These are phyloP conservation scores for Diplosphaera chodatii DNA, from an alignment of 139 green algal genomes.

Conservation along the genomic window DNA sequence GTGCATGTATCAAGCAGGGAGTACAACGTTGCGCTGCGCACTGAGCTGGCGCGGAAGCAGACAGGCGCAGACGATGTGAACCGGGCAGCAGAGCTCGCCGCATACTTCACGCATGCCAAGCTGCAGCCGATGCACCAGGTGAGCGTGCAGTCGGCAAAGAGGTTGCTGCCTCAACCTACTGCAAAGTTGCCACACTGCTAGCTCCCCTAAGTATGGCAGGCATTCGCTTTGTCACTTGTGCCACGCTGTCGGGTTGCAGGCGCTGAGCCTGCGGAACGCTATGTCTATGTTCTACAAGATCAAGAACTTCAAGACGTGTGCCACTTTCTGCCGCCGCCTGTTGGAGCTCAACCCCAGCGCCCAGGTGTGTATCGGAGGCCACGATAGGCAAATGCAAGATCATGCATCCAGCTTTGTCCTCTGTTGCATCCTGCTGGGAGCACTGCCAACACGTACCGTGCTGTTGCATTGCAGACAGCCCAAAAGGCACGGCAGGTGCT, in stretches of 20 bases:
- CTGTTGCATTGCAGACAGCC: constrained; percentile 43
- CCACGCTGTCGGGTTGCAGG: too few species aligned
- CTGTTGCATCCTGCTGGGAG: too few species aligned
- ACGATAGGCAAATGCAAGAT: too few species aligned
- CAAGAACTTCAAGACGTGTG: constrained; percentile 84
- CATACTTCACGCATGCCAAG: constrained; percentile 98
- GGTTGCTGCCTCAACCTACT: too few species aligned
- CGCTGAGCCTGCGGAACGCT: constrained; percentile 78
- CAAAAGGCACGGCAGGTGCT: constrained; percentile 84
- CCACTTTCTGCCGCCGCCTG: constrained; percentile 86
- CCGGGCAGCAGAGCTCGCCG: constrained; percentile 86
- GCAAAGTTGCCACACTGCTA: too few species aligned
- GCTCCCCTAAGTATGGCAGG: too few species aligned
- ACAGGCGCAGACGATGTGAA: constrained; percentile 52
- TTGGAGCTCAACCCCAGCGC: constrained; percentile 88
- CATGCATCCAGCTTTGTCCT: too few species aligned
- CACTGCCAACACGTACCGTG: too few species aligned
- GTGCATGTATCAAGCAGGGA: too few species aligned
- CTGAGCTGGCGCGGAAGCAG: constrained; percentile 90
- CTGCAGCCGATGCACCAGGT: constrained; percentile 20
- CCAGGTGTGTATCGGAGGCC: too few species aligned
- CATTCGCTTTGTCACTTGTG: too few species aligned
- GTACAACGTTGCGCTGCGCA: constrained; percentile 87
- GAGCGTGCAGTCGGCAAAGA: not conserved
- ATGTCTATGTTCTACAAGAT: constrained; percentile 97